Evolutionary conservation across 306 rosid species (phyloP), one percentile per base, ranked within the genome.

Genomic region (Citrullus amarus): DNA sequence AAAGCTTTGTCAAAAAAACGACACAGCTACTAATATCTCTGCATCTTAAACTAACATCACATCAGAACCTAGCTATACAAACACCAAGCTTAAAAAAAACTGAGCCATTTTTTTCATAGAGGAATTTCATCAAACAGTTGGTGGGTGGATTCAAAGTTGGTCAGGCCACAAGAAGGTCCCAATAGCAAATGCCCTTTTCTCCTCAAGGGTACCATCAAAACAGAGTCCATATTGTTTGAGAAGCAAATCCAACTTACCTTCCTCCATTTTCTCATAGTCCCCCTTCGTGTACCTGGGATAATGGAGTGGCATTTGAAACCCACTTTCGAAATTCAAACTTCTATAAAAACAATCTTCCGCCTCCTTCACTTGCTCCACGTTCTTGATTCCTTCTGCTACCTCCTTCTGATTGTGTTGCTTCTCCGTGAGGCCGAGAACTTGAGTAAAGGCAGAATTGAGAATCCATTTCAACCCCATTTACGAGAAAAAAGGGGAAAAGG

Each of bases 291-390:
- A 76, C 66, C 55, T 77, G 38, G 86, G 86, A 77, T 80, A 83
- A 78, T 83, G 83, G 55, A 83, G 83, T 8, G 86, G 86, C 86
- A 80, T 57, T 76, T 77, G 69, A 30, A 83, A 80, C 81, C 83
- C 81, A 79, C 74, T 65, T 55, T 14, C 5, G 7, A 34, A 63
- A 34, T 63, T 63, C 44, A 63, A 72, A 76, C 66, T 55, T 74
- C 53, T 74, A 10, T 36, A 50, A 3, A 22, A 20, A 9, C 11
- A 18, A 20, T 48, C 32, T 43, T 50, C 18, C 53, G 15, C 9
- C 30, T 48, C 38, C 34, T 59, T 59, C 41, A 8, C 70, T 12
- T 44, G 12, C 53, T 11, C 65, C 44, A 28, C 34, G 36, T 54
- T 43, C 53, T 76, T 60, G 56, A 41, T 77, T 18, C 53, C 36